Percentiles rank a stretch among this genome's conserved stretches.
Conservation (phyloP, 169 alveolate species). For the Eimeria zaria region DNA sequence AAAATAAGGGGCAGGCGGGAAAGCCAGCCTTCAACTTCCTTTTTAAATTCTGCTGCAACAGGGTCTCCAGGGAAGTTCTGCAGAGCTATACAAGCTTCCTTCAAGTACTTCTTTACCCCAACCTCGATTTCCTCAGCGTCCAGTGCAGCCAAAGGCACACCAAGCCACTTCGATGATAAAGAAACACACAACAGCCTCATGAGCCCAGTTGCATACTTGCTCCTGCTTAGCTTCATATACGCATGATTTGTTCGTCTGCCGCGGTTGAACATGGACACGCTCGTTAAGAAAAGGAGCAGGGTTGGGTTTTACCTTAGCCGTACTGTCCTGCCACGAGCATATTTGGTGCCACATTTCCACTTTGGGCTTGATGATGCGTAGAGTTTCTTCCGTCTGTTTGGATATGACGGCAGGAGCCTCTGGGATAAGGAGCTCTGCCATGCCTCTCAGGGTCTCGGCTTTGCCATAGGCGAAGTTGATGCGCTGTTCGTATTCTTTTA, state of each 20-base stretch:
- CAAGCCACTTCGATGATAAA: constrained; percentile 53
- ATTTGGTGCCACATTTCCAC: constrained; percentile 75
- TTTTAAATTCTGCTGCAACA: constrained; percentile 86
- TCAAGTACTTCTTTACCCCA: constrained; percentile 37
- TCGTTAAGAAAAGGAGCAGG: not conserved
- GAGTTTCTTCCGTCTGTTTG: constrained; percentile 64
- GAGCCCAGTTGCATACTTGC: not conserved
- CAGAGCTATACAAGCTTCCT: constrained; percentile 74
- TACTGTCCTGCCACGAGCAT: constrained; percentile 57
- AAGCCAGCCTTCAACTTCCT: constrained; percentile 88
- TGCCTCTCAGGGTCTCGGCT: constrained; percentile 75
- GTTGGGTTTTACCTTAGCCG: constrained; percentile 36
- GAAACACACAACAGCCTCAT: not conserved
- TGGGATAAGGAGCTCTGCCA: constrained; percentile 74
- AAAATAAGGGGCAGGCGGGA: constrained; percentile 89
- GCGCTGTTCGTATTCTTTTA: constrained; percentile 59
- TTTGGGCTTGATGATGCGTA: constrained; percentile 64
- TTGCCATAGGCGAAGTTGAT: constrained; percentile 70
- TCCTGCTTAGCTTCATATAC: not conserved
- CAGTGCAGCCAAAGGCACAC: constrained; percentile 57
- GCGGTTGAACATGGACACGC: not conserved
- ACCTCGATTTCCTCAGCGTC: constrained; percentile 67
- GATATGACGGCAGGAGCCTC: constrained; percentile 79
- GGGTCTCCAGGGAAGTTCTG: constrained; percentile 62
- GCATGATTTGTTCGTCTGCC: not conserved